A percentile compares a stretch with the other conserved stretches of the same genome.
phyloP scores from a whole-genome alignment of 2,329 filamentous ascomycete genomes.

The Ceratocystis variospora region DNA sequence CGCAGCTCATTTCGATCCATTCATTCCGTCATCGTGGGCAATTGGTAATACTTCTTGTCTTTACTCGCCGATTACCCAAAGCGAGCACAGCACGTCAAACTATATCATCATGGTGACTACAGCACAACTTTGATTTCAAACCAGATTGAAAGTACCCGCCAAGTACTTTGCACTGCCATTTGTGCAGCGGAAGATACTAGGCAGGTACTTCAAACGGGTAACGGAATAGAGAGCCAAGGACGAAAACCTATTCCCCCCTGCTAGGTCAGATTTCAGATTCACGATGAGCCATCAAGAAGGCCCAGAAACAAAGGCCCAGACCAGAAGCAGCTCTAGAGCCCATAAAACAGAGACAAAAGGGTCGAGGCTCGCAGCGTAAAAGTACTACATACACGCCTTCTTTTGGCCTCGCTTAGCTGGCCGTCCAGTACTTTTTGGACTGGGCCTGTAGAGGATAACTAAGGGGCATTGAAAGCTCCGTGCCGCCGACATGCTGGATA shows the following conservation, averaged over 20 bases:
- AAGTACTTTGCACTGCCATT: background rate
- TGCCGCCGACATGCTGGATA: background rate
- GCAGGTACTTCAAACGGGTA: background rate
- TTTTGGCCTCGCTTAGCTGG: background rate
- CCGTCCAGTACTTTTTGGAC: background rate
- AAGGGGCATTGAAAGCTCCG: background rate
- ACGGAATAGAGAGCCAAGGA: background rate
- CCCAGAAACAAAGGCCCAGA: background rate
- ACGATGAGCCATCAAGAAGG: conserved; percentile 1
- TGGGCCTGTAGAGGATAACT: background rate
- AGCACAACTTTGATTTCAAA: background rate
- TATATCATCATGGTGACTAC: background rate
- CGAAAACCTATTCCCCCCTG: background rate
- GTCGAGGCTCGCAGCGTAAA: background rate
- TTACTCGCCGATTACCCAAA: no score
- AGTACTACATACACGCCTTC: background rate
- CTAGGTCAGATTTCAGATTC: conserved; percentile 5
- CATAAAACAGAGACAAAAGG: background rate
- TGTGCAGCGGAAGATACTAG: background rate
- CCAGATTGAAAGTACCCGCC: background rate
- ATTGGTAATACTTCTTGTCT: background rate
- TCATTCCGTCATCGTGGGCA: background rate
- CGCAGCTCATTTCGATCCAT: no score
- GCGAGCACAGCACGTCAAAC: background rate
- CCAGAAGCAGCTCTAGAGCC: background rate